These are phyloP conservation scores for Aspergillus ruber DNA, from an alignment of 2,329 filamentous ascomycete genomes.

Conservation along the genomic window DNA sequence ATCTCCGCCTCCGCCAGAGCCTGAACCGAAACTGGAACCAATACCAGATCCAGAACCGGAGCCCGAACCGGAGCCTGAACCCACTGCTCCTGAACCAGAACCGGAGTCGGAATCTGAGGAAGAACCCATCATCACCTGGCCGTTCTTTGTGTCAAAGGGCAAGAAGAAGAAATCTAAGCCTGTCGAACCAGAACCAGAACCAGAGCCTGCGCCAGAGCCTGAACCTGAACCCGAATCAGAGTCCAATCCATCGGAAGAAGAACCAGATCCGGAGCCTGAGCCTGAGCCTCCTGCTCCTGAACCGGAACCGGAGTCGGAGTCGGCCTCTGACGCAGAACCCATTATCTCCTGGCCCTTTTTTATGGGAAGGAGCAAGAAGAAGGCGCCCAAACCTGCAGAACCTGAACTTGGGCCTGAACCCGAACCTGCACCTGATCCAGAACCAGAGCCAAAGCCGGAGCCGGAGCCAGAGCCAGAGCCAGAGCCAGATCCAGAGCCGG, in stretches of 20 bases:
- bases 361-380: not conserved
- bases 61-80: slow-evolving; percentile 27
- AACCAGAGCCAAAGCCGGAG: slow-evolving; percentile 11
- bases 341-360: too few species aligned
- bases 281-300: slow-evolving; percentile 11
- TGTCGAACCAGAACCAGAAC: not conserved
- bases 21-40: too few species aligned
- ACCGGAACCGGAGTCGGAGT: slow-evolving; percentile 13
- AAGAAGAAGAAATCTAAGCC: not conserved
- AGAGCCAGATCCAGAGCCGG: slow-evolving; percentile 1
- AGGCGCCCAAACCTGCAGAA: slow-evolving; percentile 21
- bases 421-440: slow-evolving; percentile 16
- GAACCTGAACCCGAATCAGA: slow-evolving; percentile 7
- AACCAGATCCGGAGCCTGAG: slow-evolving; percentile 7
- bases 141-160: not conserved
- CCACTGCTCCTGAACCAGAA: slow-evolving; percentile 15
- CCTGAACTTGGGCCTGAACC: not conserved
- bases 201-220: slow-evolving; percentile 13
- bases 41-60: too few species aligned
- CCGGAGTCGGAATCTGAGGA: slow-evolving; percentile 4
- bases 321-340: not conserved
- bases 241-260: not conserved
- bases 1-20: not conserved
- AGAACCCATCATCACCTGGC: not conserved
- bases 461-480: not conserved